Conservation (phyloP, 106 monocot genomes). For the Platanthera guangdongensis region DNA sequence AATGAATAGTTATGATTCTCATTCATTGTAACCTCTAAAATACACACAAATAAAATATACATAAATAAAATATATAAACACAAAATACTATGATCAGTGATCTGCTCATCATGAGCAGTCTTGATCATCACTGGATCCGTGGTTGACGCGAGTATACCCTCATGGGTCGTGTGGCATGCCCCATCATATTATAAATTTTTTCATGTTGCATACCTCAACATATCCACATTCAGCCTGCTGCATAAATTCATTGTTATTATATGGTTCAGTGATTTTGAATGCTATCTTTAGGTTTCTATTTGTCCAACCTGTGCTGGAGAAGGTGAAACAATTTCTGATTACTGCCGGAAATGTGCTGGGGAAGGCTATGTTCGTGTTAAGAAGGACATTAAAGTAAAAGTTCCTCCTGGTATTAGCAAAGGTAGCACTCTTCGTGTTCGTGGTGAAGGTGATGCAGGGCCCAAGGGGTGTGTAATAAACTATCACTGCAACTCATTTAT, state of each 20-base stretch:
- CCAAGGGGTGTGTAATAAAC: slow-evolving; percentile 62
- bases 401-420: slow-evolving; percentile 95
- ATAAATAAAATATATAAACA: no score
- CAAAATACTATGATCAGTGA: no score
- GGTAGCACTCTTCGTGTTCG: slow-evolving; percentile 99
- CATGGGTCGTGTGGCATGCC: no score
- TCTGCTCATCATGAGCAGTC: no score
- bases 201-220: not conserved
- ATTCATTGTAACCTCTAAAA: no score
- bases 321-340: slow-evolving; percentile 97
- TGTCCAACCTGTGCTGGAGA: slow-evolving; percentile 94
- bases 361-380: slow-evolving; percentile 80
- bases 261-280: not conserved
- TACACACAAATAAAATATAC: no score
- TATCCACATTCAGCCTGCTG: not conserved
- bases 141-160: no score
- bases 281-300: slow-evolving; percentile 61
- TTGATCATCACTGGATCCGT: no score
- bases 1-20: no score
- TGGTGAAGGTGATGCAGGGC: slow-evolving; percentile 96
- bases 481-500: not conserved
- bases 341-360: slow-evolving; percentile 88
- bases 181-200: not conserved
- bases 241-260: not conserved
- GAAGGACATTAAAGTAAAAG: slow-evolving; percentile 89